Base-by-base conservation (phyloP, 371 early-diverging fungal species). In the Syncephalastrum racemosum region DNA sequence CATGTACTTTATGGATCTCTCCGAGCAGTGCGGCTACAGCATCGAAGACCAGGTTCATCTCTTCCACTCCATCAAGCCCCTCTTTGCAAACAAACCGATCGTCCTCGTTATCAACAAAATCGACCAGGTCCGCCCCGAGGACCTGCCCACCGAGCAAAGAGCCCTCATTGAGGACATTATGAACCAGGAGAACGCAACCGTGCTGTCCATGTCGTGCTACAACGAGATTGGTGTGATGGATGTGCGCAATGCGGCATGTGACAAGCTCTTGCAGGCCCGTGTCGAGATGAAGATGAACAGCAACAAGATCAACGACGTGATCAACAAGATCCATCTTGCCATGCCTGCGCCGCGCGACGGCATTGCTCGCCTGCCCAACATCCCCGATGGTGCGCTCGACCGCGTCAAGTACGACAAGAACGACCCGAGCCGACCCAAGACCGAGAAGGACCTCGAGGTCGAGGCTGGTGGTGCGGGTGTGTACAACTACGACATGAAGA, bases 11-110 rank as follows among this genome's bases (percentile, higher is more conserved):
- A 91, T 99, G 70, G 99, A 99, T 79, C 73, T 99, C 36, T 96
- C 98, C 15, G 99, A 98, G 71, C 95, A 94, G 72, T 99, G 99
- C 83, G 99, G 99, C 46, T 99, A 99, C 86, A 90, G 92, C 65
- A 83, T 99, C 59, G 86, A 80, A 51, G 96, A 95, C 58, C 99
- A 99, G 77, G 74, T 91, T 66, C 84, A 82, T 27, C 85, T 99
- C 41, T 99, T 94, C 84, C 85, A 96, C 64, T 91, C 91, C 67
- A 93, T 99, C 77, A 94, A 95, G 80, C 99, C 99, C 6, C 84
- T 99, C 57, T 98, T 99, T 60, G 94, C 94, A 70, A 98, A 97
- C 83, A 99, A 99, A 82, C 98, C 98, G 24, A 93, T 93, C 51
- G 66, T 99, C 23, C 85, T 99, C 53, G 95, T 99, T 45, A 80